A percentile compares a stretch with the other conserved stretches of the same genome.
Evolutionary conservation across 2,329 filamentous ascomycete genomes (phyloP).

Genomic region (Xylaria sp.): DNA sequence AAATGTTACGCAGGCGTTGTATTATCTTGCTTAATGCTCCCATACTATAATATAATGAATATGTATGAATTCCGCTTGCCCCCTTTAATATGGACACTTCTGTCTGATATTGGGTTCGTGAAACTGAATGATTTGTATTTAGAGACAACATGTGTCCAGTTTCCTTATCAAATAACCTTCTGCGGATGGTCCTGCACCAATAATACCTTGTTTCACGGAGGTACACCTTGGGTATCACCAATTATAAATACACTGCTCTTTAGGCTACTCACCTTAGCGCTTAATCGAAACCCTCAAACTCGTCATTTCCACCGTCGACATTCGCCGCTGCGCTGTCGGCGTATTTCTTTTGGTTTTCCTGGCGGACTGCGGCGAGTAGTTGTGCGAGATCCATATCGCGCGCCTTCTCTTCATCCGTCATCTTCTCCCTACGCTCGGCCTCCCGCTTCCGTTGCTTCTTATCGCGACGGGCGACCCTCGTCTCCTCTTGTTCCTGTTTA

Average conservation of each 20-base stretch:
- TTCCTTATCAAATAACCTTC: background rate
- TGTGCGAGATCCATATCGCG: conserved; percentile 71
- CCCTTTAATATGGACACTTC: background rate
- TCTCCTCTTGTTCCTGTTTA: conserved; percentile 73
- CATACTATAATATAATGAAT: conserved; percentile 31
- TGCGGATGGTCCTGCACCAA: background rate
- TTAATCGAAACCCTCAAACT: conserved; percentile 69
- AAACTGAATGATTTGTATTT: too few relatives aligned
- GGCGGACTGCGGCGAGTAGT: conserved; percentile 72
- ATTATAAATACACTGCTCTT: background rate
- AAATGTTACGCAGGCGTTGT: background rate
- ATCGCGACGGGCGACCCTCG: conserved; percentile 69
- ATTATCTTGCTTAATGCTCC: conserved; percentile 1
- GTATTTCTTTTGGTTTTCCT: conserved; percentile 61
- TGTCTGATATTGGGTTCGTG: background rate
- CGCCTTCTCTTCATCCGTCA: conserved; percentile 76
- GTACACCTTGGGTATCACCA: conserved; percentile 24
- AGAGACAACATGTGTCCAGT: background rate
- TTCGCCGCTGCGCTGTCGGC: conserved; percentile 46
- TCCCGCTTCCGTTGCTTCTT: conserved; percentile 73
- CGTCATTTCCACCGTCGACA: conserved; percentile 53
- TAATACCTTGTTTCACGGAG: background rate
- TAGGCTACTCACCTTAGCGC: background rate
- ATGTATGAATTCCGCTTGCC: conserved; percentile 3
- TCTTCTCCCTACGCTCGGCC: conserved; percentile 67